Conservation (phyloP, 768 basidiomycete species). For the Chlorophyllum brunneum region DNA sequence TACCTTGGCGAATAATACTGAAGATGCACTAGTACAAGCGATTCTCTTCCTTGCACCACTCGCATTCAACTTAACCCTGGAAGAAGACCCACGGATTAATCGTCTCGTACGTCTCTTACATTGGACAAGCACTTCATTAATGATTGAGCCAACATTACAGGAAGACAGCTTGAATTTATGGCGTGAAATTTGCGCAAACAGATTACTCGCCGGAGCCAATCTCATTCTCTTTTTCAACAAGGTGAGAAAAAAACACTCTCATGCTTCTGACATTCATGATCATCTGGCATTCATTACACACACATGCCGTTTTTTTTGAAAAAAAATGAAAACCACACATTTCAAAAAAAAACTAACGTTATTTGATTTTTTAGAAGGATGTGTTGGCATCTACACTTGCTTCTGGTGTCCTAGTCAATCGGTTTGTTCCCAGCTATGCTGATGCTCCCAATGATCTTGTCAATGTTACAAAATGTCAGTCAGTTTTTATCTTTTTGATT, state of each 20-base stretch:
- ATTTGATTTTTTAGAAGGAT: conserved; percentile 40
- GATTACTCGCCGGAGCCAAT: conserved; percentile 54
- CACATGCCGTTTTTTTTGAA: neutral
- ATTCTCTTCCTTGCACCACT: conserved; percentile 84
- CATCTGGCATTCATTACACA: neutral
- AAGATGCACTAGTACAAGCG: conserved; percentile 50
- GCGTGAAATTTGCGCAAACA: conserved; percentile 65
- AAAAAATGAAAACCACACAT: neutral
- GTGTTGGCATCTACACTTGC: conserved; percentile 53
- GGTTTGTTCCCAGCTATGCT: conserved; percentile 61
- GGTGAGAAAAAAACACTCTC: conserved; percentile 24
- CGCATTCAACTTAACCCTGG: conserved; percentile 67
- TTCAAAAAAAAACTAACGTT: too few species aligned
- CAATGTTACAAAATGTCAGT: conserved; percentile 62
- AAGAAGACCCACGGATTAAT: conserved; percentile 64
- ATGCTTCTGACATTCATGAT: neutral
- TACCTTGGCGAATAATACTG: too few species aligned
- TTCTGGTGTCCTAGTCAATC: conserved; percentile 50
- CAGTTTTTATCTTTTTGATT: neutral
- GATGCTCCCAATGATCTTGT: conserved; percentile 53
- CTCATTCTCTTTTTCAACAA: conserved; percentile 81
- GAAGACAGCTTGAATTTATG: conserved; percentile 75
- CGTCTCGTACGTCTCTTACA: conserved; percentile 41
- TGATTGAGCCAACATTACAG: conserved; percentile 25
- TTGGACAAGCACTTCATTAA: neutral